Percentiles rank a stretch among this genome's conserved stretches.
Evolutionary conservation across 2,329 filamentous ascomycete species (phyloP).

Genomic region (Gnomoniopsis smithogilvyi): DNA sequence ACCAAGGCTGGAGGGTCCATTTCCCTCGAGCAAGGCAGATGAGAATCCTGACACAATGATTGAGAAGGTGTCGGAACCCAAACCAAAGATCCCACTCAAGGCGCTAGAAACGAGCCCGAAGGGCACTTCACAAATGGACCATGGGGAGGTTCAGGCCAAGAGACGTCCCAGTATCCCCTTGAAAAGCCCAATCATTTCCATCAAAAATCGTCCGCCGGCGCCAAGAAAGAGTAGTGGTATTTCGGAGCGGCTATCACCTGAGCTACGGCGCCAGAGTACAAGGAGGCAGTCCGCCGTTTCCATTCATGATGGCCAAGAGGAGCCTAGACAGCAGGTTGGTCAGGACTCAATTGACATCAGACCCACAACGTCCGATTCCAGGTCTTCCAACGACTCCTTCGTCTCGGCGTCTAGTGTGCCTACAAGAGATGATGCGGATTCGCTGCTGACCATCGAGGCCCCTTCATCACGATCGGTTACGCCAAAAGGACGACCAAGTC

Average conservation of each 20-base stretch:
- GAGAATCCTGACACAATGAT: background rate
- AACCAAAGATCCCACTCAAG: background rate
- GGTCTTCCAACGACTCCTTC: conserved; percentile 45
- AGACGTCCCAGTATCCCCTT: background rate
- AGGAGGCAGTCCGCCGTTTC: background rate
- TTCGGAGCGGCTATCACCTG: background rate
- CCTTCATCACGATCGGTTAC: conserved; percentile 1
- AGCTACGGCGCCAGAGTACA: background rate
- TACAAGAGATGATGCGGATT: conserved; percentile 7
- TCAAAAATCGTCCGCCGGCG: background rate
- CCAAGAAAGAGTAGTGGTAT: conserved; percentile 2
- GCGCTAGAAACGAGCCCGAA: background rate
- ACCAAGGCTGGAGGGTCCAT: conserved; percentile 25
- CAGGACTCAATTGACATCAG: background rate
- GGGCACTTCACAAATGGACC: background rate
- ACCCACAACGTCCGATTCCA: conserved; percentile 26
- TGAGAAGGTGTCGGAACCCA: background rate
- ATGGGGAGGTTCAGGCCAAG: background rate
- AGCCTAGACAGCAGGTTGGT: background rate
- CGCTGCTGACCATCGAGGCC: background rate
- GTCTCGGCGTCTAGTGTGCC: conserved; percentile 32
- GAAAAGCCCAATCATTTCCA: background rate
- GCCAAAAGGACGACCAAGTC: conserved; percentile 21
- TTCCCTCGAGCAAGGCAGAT: background rate
- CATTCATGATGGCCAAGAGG: conserved; percentile 12